phyloP scores from a whole-genome alignment of 176 grass and related monocot genomes.

The Ananas comosus region DNA sequence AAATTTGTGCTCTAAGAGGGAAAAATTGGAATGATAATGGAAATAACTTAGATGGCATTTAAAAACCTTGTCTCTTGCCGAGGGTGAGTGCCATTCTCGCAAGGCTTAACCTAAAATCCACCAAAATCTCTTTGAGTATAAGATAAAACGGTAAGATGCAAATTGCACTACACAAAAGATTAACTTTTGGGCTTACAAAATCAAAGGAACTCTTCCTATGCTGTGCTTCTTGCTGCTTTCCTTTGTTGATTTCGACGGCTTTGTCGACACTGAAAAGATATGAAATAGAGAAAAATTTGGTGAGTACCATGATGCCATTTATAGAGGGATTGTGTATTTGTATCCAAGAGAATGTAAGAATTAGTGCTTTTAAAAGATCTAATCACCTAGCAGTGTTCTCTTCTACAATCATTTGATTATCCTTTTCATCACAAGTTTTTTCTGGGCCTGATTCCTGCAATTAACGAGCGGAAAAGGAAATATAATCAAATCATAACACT shows the following conservation, averaged over 20 bases:
- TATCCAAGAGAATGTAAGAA: not conserved
- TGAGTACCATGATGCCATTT: not conserved
- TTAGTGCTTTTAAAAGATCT: not conserved
- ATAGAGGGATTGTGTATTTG: not conserved
- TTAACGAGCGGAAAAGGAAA: conserved; percentile 12
- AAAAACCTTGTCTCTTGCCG: conserved; percentile 28
- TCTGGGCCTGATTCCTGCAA: conserved; percentile 12
- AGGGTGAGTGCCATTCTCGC: not conserved
- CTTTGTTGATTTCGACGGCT: not conserved
- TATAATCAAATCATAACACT: not conserved
- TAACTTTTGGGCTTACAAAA: conserved; percentile 23
- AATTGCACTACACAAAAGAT: not conserved
- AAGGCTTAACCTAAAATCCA: conserved; percentile 6
- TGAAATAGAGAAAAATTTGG: not conserved
- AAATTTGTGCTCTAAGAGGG: not conserved
- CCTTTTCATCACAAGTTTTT: conserved; percentile 16
- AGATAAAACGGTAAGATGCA: not conserved
- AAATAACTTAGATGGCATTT: not conserved
- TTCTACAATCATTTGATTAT: not conserved
- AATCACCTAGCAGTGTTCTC: conserved; percentile 16
- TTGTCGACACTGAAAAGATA: conserved; percentile 19
- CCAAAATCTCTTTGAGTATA: not conserved
- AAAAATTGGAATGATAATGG: conserved; percentile 10
- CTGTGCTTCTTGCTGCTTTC: conserved; percentile 14
- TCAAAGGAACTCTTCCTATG: conserved; percentile 20